Conservation (phyloP, 2,329 filamentous ascomycete genomes). For the Pyricularia sp. region DNA sequence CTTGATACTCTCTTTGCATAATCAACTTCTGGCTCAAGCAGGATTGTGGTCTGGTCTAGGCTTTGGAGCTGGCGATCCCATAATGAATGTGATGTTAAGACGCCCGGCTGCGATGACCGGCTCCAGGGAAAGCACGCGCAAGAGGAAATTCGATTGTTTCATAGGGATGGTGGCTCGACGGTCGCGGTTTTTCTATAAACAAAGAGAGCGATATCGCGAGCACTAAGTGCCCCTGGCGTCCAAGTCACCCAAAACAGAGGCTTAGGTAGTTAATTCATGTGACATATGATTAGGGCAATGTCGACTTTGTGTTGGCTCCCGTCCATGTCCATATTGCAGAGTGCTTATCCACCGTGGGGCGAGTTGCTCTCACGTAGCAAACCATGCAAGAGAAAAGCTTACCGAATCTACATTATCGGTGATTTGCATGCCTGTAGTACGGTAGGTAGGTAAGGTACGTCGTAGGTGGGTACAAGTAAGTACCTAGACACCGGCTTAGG, state of each 20-base stretch:
- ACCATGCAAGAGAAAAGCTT: not conserved
- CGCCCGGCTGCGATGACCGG: not conserved
- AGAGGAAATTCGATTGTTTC: too few species aligned
- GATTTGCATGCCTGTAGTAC: not conserved
- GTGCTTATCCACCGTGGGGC: not conserved
- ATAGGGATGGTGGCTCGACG: too few species aligned
- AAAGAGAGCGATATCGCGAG: not conserved
- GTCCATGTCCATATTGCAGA: not conserved
- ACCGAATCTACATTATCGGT: not conserved
- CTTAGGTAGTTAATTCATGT: too few species aligned
- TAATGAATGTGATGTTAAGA: constrained; percentile 33
- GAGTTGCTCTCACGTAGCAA: not conserved
- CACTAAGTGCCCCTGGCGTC: not conserved
- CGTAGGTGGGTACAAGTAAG: too few species aligned
- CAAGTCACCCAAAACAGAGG: too few species aligned
- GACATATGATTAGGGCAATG: not conserved
- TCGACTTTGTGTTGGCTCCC: not conserved
- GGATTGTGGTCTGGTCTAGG: constrained; percentile 50
- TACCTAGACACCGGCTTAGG: too few species aligned
- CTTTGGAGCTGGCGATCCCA: constrained; percentile 52
- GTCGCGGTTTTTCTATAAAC: too few species aligned
- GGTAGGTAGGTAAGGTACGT: too few species aligned
- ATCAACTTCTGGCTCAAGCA: constrained; percentile 31
- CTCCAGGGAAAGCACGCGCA: too few species aligned
- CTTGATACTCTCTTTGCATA: not conserved